Percentiles rank a stretch among this genome's conserved stretches.
phyloP scores from a whole-genome alignment of 768 basidiomycete genomes.

The Termitomyces sp. region DNA sequence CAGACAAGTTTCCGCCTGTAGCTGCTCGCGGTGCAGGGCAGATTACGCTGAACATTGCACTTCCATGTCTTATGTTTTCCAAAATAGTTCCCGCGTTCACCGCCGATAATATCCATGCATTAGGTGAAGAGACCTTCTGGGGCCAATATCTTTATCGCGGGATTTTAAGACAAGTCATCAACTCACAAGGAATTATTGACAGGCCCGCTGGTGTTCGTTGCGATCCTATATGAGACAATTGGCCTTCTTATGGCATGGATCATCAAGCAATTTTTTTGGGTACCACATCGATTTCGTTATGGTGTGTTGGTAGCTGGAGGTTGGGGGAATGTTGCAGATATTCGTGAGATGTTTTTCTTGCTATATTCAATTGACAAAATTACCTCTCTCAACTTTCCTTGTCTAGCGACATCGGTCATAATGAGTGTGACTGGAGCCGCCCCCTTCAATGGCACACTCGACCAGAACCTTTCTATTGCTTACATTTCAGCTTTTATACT shows the following conservation, averaged over 20 bases:
- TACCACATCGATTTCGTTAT: slow-evolving; percentile 70
- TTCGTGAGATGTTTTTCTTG: slow-evolving; percentile 40
- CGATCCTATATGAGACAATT: slow-evolving; percentile 50
- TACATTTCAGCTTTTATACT: slow-evolving; percentile 61
- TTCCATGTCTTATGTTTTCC: slow-evolving; percentile 66
- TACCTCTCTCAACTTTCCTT: neutral
- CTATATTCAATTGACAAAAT: no score
- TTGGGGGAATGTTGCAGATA: slow-evolving; percentile 66
- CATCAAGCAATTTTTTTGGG: slow-evolving; percentile 65
- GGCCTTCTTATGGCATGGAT: slow-evolving; percentile 50
- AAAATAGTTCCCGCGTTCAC: slow-evolving; percentile 66
- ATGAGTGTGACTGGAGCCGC: slow-evolving; percentile 54
- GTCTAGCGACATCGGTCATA: slow-evolving; percentile 57
- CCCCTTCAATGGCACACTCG: slow-evolving; percentile 55
- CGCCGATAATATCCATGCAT: slow-evolving; percentile 44
- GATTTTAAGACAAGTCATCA: neutral
- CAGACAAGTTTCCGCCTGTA: slow-evolving; percentile 50
- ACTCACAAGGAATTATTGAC: neutral
- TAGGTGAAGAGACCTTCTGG: slow-evolving; percentile 34
- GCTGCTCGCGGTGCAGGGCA: slow-evolving; percentile 59
- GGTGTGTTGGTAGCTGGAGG: slow-evolving; percentile 66
- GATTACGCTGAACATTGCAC: slow-evolving; percentile 55
- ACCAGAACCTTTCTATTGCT: slow-evolving; percentile 59
- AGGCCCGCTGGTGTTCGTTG: slow-evolving; percentile 65
- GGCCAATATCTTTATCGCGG: neutral